Conservation (phyloP, 805 yeast genomes). For the Candida tallmaniae region DNA sequence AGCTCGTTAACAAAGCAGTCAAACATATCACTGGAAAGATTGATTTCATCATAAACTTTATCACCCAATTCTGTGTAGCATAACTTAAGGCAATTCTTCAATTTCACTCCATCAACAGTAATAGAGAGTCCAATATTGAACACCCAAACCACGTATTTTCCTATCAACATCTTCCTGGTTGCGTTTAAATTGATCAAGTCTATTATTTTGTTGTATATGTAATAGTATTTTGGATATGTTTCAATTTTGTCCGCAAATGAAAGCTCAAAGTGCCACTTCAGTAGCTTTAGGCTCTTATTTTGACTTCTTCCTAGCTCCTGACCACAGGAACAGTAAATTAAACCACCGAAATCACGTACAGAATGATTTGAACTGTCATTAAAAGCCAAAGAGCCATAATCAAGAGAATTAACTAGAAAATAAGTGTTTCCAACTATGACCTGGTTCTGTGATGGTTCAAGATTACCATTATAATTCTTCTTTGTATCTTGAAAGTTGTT, state of each 20-base stretch:
- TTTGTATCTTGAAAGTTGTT: constrained; percentile 11
- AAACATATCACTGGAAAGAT: constrained; percentile 11
- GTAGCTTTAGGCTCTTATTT: constrained; percentile 21
- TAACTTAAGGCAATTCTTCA: constrained; percentile 25
- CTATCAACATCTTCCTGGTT: constrained; percentile 24
- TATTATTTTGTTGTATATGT: constrained; percentile 34
- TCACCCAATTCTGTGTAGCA: constrained; percentile 17
- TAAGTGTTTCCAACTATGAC: constrained; percentile 58
- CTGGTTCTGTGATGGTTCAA: constrained; percentile 40
- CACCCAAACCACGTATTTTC: constrained; percentile 28
- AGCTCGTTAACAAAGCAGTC: constrained; percentile 14
- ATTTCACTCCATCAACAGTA: constrained; percentile 13
- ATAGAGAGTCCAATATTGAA: constrained; percentile 31
- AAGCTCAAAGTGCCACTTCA: constrained; percentile 55
- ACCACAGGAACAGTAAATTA: constrained; percentile 38
- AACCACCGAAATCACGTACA: no score
- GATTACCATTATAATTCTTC: constrained; percentile 33
- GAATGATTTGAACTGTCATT: constrained; percentile 1
- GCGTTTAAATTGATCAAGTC: constrained; percentile 39
- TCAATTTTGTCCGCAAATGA: constrained; percentile 16
- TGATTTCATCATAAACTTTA: constrained; percentile 13
- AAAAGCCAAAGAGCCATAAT: background rate
- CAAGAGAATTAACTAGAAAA: constrained; percentile 18
- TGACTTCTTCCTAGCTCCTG: constrained; percentile 36
- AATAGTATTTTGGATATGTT: constrained; percentile 31